Base-by-base conservation (phyloP, 495 filamentous ascomycete species). In the Glonium stellatum region DNA sequence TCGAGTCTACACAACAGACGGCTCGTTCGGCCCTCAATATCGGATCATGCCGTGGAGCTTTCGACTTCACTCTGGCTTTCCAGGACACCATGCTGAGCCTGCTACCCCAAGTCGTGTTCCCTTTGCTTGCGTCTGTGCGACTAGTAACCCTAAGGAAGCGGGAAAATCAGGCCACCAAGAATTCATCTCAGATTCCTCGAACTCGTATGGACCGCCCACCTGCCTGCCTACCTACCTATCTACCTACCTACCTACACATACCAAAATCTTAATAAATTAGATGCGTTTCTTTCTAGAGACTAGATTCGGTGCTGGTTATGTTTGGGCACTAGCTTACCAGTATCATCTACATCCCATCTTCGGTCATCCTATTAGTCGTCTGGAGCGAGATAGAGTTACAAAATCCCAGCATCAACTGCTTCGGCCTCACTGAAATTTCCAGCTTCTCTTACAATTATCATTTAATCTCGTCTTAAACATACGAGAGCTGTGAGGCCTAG, bases 11-110 rank as follows among this genome's bases (percentile, higher is more conserved):
- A 44, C 46, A 22, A 51, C 44, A 21, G 66, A 68, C 56, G 53
- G 27, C 48, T 57, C 66, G 31, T 68, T 68, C 50, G 58, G 66
- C 1, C 66, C 66, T 19, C 39, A 50, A 9, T n/a, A 59, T 60
- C 25, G 62, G 66, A 23, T 51, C 55, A 22, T 66, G 63, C 50
- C 52, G 66, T 48, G 63, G 60, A 42, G 63, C 58, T 22, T 68
- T 65, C 59, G 65, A 68, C 54, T 65, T 68, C 44, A 68, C 65
- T 15, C 34, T 68, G 19, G 21, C 56, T 25, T 68, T 68, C 49
- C 62, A 65, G 48, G 65, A 65, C 25, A 65, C 54, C 63, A 55
- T 66, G 11, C 41, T 68, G 12, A 55, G 54, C 19, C 42, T 68
- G 13, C 41, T 62, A 8, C 65, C 62, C 0, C 62, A 65, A 25